phyloP scores from a whole-genome alignment of 2,329 filamentous ascomycete genomes.

The Beauveria sp. region DNA sequence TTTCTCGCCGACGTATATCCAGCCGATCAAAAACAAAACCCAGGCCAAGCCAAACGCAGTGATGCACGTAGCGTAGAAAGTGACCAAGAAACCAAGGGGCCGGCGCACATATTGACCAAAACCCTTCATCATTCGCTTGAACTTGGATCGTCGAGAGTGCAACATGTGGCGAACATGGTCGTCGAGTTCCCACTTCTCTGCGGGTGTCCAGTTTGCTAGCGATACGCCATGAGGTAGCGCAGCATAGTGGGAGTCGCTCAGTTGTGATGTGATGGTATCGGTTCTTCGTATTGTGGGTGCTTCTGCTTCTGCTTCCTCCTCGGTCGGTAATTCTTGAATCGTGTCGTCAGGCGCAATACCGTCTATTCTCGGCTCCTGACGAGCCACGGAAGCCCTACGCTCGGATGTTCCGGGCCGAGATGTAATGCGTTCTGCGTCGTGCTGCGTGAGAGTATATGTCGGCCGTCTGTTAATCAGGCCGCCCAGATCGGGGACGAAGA shows the following conservation, averaged over 20 bases:
- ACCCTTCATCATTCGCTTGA: constrained; percentile 71
- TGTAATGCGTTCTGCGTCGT: constrained; percentile 15
- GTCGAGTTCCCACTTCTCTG: constrained; percentile 70
- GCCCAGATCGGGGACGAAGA: constrained; percentile 79
- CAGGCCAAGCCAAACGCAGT: constrained; percentile 79
- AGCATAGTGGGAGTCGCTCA: constrained; percentile 68
- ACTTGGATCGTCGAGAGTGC: constrained; percentile 70
- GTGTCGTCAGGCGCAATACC: constrained; percentile 17
- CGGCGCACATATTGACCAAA: constrained; percentile 72
- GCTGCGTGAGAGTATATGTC: constrained; percentile 64
- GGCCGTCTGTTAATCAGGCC: constrained; percentile 67
- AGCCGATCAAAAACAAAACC: constrained; percentile 87
- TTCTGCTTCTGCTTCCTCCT: constrained; percentile 16
- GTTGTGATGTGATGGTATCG: constrained; percentile 57
- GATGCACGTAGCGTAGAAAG: constrained; percentile 73
- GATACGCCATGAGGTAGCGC: constrained; percentile 68
- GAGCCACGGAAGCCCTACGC: not conserved
- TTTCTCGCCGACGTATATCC: constrained; percentile 72
- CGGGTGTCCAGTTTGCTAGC: constrained; percentile 65
- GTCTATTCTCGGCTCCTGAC: constrained; percentile 15
- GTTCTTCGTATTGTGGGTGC: constrained; percentile 28
- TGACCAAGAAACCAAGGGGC: constrained; percentile 76
- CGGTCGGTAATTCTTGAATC: constrained; percentile 14
- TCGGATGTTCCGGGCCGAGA: constrained; percentile 9
- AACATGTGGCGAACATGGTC: constrained; percentile 84